Base-by-base conservation (phyloP, 2,329 filamentous ascomycete genomes). In the Huntiella savannae region DNA sequence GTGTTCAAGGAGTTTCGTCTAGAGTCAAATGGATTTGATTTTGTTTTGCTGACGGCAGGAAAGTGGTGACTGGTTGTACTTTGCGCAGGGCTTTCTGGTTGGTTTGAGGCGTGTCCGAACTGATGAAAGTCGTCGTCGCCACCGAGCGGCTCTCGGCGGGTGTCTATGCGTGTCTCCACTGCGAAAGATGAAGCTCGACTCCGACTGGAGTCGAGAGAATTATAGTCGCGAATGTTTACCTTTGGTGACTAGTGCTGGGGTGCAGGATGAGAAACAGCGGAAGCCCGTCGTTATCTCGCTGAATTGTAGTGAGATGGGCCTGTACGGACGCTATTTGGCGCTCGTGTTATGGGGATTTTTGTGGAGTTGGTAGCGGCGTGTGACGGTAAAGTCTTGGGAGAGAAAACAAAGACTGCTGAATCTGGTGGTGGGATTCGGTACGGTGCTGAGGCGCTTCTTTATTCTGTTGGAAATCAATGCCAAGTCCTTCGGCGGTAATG, bases 131-230 rank as follows among this genome's bases (percentile, higher is more conserved):
- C 46, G 40, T 28, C 22, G 47, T 50, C 49, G 45, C 49, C 49
- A 47, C 49, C 49, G 49, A 50, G 49, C 42, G 42, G 34, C 16
- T 50, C 49, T 46, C 49, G 49, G 49, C 45, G 49, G 49, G 49
- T 48, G 16, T 50, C 46, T 38, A 50, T 34, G 32, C 46, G 45
- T 40, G 45, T 48, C 45, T 45, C 49, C 49, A 50, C 45, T 38
- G 38, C 49, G 49, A 48, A 42, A 28, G 42, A 48, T 43, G 45
- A 46, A 45, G 43, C 45, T 42, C 45, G 45, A 50, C 46, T 50
- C 49, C 46, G 33, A 33, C 22, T 17, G 49, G 49, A 50, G 48
- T 47, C 48, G 45, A 43, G 45, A 15, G 35, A 42, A 17, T 39
- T 33, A 41, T 40, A 41, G 19, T 41, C 39, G 32, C 33, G 45